A percentile compares a stretch with the other conserved stretches of the same genome.
Conservation (phyloP, 768 basidiomycete genomes). For the Leucosporidium scottii region DNA sequence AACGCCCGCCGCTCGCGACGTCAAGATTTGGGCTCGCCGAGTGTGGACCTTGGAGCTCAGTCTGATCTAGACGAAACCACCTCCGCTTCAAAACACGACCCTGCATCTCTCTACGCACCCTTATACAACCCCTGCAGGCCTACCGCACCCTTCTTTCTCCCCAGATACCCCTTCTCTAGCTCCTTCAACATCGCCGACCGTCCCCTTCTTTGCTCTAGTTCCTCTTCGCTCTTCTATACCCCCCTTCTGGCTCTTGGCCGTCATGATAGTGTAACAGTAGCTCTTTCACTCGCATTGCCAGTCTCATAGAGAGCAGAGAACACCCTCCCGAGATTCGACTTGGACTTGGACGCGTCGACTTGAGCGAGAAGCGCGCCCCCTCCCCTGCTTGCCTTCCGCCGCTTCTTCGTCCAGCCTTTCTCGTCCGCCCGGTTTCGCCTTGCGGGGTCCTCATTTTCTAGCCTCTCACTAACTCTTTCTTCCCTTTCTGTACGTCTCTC, state of each 20-base stretch:
- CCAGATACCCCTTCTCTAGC: neutral
- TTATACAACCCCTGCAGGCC: neutral
- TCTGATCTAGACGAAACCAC: slow-evolving; percentile 52
- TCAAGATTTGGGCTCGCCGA: slow-evolving; percentile 93
- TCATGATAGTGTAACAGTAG: neutral
- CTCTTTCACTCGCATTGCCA: too few relatives aligned
- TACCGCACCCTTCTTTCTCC: neutral
- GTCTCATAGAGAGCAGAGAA: too few relatives aligned
- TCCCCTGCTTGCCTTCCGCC: neutral
- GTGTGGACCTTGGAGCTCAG: slow-evolving; percentile 98
- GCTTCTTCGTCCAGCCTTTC: neutral
- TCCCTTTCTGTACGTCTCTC: neutral
- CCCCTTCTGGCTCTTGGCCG: neutral
- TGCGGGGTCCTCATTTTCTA: neutral
- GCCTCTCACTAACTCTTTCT: neutral
- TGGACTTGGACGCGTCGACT: too few relatives aligned
- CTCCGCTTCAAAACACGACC: neutral
- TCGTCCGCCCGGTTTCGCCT: neutral
- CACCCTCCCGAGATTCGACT: too few relatives aligned
- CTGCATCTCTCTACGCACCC: neutral
- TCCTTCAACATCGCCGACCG: neutral
- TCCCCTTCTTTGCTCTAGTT: neutral
- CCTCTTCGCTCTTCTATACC: neutral
- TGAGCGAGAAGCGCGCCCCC: too few relatives aligned
- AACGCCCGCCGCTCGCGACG: slow-evolving; percentile 46